Base-by-base conservation (phyloP, 805 yeast genomes). In the Sugiyamaella valdiviana region DNA sequence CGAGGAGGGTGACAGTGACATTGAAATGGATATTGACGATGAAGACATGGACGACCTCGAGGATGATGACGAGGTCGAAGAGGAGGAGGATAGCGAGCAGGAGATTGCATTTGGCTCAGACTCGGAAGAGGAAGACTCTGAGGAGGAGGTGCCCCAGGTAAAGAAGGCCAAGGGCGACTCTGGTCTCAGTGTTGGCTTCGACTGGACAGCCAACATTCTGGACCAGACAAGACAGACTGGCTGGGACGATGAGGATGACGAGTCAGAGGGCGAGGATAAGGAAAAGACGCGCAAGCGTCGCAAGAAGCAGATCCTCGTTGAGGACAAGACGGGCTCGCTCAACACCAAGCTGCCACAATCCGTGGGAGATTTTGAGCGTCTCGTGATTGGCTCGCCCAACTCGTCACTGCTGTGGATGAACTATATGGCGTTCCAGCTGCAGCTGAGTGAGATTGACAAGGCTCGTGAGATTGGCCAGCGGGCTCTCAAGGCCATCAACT, bases 381-480 rank as follows among this genome's bases (percentile, higher is more conserved):
- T 93, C 56, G 75, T 93, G 48, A 77, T 93, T 51, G 95, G 97
- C 64, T 85, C 85, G 63, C 97, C 99, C 42, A 84, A 87, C 71
- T 87, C 96, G 2, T 91, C 99, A 1, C 78, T 90, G 32, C 68
- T 88, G 49, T 93, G 99, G 99, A 91, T 93, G 86, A 87, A 90
- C 69, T 93, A 85, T 69, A 93, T 93, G 96, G 90, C 98, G 3
- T 93, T 91, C 83, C 96, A 90, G 67, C 75, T 93, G 55, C 96
- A 90, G 67, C 74, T 91, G 54, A 85, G 96, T 71, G 99, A 93
- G 67, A 72, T 89, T 51, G 97, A 91, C 36, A 88, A 86, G 68
- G 96, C 97, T 7, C 80, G 99, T 59, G 95, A 87, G 64, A 80
- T 93, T 58, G 97, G 87, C 40, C 85, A 83, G 59, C 79, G 99